Evolutionary conservation across 1,284 basidiomycete genomes (phyloP).

Genomic region (Athelia psychrophila): DNA sequence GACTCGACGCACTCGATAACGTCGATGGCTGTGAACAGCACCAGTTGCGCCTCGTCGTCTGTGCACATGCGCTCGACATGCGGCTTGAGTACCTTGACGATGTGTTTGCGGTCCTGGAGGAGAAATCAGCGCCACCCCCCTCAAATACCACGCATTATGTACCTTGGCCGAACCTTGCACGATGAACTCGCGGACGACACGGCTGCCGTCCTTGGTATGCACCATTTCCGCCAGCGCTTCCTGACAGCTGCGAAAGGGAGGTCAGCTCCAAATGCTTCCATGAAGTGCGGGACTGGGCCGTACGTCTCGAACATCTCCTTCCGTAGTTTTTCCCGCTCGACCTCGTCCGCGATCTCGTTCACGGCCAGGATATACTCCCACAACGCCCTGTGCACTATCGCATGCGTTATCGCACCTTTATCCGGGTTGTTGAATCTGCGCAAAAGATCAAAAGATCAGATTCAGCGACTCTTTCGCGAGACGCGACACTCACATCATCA

Average conservation of each 20-base stretch:
- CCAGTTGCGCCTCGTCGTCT: slow-evolving; percentile 85
- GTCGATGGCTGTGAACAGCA: slow-evolving; percentile 85
- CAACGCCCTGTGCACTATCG: slow-evolving; percentile 79
- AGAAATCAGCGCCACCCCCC: background rate
- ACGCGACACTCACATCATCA: slow-evolving; percentile 60
- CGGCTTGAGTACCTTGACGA: slow-evolving; percentile 82
- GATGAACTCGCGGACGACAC: slow-evolving; percentile 81
- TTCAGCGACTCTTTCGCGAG: background rate
- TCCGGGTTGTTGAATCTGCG: slow-evolving; percentile 84
- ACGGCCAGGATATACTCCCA: slow-evolving; percentile 74
- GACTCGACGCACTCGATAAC: slow-evolving; percentile 72
- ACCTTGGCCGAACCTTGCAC: slow-evolving; percentile 81
- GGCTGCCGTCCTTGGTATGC: slow-evolving; percentile 87
- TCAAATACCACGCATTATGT: slow-evolving; percentile 3
- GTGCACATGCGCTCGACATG: slow-evolving; percentile 83
- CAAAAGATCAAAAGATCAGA: slow-evolving; percentile 2
- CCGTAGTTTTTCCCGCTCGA: slow-evolving; percentile 59
- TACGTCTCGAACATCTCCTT: slow-evolving; percentile 69
- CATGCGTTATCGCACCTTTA: slow-evolving; percentile 82
- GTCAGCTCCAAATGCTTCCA: background rate
- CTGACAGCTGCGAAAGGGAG: slow-evolving; percentile 51
- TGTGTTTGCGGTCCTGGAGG: slow-evolving; percentile 79
- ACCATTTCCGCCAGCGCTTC: slow-evolving; percentile 88
- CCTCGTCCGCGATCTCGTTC: slow-evolving; percentile 47
- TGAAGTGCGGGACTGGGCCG: slow-evolving; percentile 9